These are phyloP conservation scores for Sclerotinia spermophila DNA, from an alignment of 2,329 filamentous ascomycete species.

Conservation along the genomic window DNA sequence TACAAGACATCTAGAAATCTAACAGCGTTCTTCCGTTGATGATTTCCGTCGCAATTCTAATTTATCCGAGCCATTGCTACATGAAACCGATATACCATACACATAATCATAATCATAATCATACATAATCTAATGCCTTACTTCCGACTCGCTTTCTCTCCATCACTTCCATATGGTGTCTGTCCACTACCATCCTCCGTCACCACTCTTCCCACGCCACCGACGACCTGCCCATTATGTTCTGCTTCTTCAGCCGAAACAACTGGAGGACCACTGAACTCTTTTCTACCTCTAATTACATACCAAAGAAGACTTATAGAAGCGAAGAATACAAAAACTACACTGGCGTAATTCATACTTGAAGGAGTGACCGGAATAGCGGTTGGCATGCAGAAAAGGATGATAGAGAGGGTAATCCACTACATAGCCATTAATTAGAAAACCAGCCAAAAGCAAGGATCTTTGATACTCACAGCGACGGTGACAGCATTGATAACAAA, in stretches of 20 bases:
- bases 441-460: background rate
- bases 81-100: background rate
- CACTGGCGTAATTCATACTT: constrained; percentile 65
- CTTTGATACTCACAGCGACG: constrained; percentile 39
- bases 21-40: background rate
- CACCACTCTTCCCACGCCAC: constrained; percentile 25
- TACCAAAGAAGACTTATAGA: constrained; percentile 60
- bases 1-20: background rate
- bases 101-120: constrained; percentile 4
- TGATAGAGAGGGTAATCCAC: constrained; percentile 68
- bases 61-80: background rate
- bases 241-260: constrained; percentile 28
- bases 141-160: constrained; percentile 15
- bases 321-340: constrained; percentile 62
- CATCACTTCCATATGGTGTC: constrained; percentile 14
- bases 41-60: background rate
- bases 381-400: constrained; percentile 74
- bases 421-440: background rate
- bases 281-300: constrained; percentile 57
- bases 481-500: constrained; percentile 64
- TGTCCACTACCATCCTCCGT: constrained; percentile 21
- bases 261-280: constrained; percentile 55
- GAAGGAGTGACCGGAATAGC: constrained; percentile 53
- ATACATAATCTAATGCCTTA: background rate
- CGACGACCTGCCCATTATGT: constrained; percentile 30